Conservation (phyloP, 2,329 filamentous ascomycete genomes). For the Alternaria burnsii region DNA sequence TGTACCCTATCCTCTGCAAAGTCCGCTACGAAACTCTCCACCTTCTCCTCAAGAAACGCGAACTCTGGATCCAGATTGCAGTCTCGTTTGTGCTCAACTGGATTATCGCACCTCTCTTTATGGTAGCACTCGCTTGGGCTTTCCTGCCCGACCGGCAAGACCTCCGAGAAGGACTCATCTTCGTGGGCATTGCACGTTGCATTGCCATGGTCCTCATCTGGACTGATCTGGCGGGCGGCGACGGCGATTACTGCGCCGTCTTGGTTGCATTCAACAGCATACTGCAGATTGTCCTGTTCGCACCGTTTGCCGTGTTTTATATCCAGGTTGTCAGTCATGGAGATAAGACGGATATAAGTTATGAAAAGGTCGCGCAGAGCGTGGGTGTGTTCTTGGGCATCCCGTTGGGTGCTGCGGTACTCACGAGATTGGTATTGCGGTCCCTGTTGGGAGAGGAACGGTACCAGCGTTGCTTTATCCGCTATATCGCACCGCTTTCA, state of each 20-base stretch:
- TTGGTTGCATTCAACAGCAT: conserved; percentile 60
- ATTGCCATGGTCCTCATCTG: conserved; percentile 91
- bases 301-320: conserved; percentile 59
- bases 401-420: conserved; percentile 79
- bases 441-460: conserved; percentile 62
- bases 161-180: conserved; percentile 71
- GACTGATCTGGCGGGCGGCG: conserved; percentile 79
- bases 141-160: conserved; percentile 55
- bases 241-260: conserved; percentile 80
- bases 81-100: conserved; percentile 84
- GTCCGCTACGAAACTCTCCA: conserved; percentile 81
- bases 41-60: conserved; percentile 66
- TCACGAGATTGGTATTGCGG: conserved; percentile 73
- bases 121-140: conserved; percentile 77
- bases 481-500: conserved; percentile 74
- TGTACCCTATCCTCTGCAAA: conserved; percentile 93
- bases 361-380: conserved; percentile 76
- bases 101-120: conserved; percentile 82
- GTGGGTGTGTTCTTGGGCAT: conserved; percentile 87
- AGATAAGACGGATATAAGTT: conserved; percentile 60
- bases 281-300: conserved; percentile 59
- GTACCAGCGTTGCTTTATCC: conserved; percentile 77
- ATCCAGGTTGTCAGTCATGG: conserved; percentile 71
- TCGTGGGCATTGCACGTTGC: conserved; percentile 84
- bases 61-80: conserved; percentile 79